A percentile compares a stretch with the other conserved stretches of the same genome.
Evolutionary conservation across 1,284 basidiomycete genomes (phyloP).

Genomic region (Phenoliferia sp.): DNA sequence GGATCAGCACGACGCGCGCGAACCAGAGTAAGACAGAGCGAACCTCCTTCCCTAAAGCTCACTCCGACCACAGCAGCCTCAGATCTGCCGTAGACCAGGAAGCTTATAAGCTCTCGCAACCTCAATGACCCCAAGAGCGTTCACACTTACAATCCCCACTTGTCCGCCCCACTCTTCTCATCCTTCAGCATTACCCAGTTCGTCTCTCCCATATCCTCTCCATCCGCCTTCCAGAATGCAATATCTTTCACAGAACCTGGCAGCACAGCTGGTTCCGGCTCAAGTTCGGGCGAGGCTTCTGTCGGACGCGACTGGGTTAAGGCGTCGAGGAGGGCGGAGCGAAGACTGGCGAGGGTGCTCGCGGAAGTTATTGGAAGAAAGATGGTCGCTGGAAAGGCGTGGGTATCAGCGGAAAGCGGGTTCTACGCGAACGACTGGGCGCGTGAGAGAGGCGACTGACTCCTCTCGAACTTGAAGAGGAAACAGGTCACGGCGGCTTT

Average conservation of each 20-base stretch:
- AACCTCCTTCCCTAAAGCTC: slow-evolving; percentile 5
- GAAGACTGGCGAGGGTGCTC: neutral
- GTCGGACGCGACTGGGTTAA: neutral
- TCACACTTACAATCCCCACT: slow-evolving; percentile 6
- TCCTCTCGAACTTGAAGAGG: slow-evolving; percentile 19
- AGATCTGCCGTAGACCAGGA: neutral
- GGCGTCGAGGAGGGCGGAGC: neutral
- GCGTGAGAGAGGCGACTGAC: neutral
- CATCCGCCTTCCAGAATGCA: neutral
- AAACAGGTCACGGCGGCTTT: slow-evolving; percentile 12
- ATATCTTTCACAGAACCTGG: neutral
- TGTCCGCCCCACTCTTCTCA: slow-evolving; percentile 7
- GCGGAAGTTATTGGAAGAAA: slow-evolving; percentile 6
- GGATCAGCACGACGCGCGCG: neutral
- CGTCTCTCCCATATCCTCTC: neutral
- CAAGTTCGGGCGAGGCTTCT: neutral
- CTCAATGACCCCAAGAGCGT: neutral
- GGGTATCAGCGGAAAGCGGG: neutral
- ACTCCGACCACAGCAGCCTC: slow-evolving; percentile 24
- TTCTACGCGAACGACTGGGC: neutral
- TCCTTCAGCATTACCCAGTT: neutral
- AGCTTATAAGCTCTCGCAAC: neutral
- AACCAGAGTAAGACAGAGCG: neutral
- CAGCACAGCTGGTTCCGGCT: neutral
- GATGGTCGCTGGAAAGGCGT: neutral